Percentiles rank a stretch among this genome's conserved stretches.
phyloP scores from a whole-genome alignment of 1,139 yeast species.

The Kurtzmaniella quercitrusa region DNA sequence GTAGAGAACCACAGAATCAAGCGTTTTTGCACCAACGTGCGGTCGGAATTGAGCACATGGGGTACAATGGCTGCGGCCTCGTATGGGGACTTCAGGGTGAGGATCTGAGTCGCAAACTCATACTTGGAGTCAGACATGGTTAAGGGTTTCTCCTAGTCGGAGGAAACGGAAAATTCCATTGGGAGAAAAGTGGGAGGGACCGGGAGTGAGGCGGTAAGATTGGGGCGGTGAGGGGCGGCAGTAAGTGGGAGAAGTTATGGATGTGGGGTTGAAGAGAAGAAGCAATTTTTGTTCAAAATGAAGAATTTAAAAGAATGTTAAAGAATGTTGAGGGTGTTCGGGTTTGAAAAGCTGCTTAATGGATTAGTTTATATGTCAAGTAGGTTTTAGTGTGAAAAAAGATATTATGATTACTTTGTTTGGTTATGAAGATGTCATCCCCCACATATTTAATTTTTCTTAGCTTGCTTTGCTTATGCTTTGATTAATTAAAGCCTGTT shows the following conservation, averaged over 20 bases:
- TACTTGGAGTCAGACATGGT: conserved; percentile 19
- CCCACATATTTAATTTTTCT: too few species aligned
- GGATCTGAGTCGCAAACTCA: conserved; percentile 36
- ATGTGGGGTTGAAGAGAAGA: neutral
- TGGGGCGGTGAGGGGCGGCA: neutral
- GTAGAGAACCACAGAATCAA: conserved; percentile 55
- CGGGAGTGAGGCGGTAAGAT: neutral
- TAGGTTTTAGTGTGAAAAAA: too few species aligned
- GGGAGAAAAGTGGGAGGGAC: neutral
- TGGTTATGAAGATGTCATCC: too few species aligned
- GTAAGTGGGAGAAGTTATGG: neutral
- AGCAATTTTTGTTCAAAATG: too few species aligned
- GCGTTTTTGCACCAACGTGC: conserved; percentile 19
- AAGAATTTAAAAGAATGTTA: too few species aligned
- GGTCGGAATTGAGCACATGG: conserved; percentile 17
- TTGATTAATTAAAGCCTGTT: too few species aligned
- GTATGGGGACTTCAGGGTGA: conserved; percentile 41
- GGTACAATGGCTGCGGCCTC: conserved; percentile 42
- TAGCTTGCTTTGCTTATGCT: too few species aligned
- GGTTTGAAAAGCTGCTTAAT: too few species aligned
- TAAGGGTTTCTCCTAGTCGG: neutral
- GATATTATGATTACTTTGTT: too few species aligned
- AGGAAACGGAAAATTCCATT: neutral
- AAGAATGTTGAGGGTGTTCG: too few species aligned
- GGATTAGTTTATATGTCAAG: too few species aligned